Evolutionary conservation across 768 basidiomycete genomes (phyloP), one percentile per base, ranked within the genome.

Genomic region (Mycena latifolia): DNA sequence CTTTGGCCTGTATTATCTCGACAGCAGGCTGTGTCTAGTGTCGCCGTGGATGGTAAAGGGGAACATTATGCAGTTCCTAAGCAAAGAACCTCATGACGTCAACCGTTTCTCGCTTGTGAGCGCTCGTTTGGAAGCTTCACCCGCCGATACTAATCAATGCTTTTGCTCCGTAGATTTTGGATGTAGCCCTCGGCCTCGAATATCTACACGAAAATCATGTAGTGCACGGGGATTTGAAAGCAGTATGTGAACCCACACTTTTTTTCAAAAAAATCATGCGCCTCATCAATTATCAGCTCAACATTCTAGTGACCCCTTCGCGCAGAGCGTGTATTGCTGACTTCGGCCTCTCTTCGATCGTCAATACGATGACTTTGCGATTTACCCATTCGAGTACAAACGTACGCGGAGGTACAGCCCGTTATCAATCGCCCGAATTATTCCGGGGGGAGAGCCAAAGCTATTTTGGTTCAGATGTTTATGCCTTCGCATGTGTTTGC

Each of bases 291-390:
- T 47, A 24, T 5, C 60, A 86, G 84, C 74, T 74, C 17, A 86
- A 87, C 61, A 82, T 87, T 50, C 78, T 87, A 24, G 77, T 87
- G 20, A 81, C 81, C 6, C 74, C 69, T 6, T 66, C 75, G 15
- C 77, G n/a, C n/a, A n/a, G n/a, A n/a, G n/a, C n/a, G n/a, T n/a
- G n/a, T n/a, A n/a, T n/a, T n/a, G n/a, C n/a, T n/a, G n/a, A n/a
- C n/a, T n/a, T n/a, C n/a, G n/a, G n/a, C n/a, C n/a, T n/a, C n/a
- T n/a, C n/a, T n/a, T n/a, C n/a, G n/a, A n/a, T n/a, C 14, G 69
- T 57, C 11, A 72, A 77, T 15, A 52, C 69, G 1, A 60, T 66
- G 37, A 68, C 72, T 2, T 51, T 74, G n/a, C 69, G 60, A 55
- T 69, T 68, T 24, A 66, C 57, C 14, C 45, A 73, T 25, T 70